Evolutionary conservation across 768 basidiomycete genomes (phyloP), one percentile per base, ranked within the genome.

Genomic region (Sutorius australiensis): DNA sequence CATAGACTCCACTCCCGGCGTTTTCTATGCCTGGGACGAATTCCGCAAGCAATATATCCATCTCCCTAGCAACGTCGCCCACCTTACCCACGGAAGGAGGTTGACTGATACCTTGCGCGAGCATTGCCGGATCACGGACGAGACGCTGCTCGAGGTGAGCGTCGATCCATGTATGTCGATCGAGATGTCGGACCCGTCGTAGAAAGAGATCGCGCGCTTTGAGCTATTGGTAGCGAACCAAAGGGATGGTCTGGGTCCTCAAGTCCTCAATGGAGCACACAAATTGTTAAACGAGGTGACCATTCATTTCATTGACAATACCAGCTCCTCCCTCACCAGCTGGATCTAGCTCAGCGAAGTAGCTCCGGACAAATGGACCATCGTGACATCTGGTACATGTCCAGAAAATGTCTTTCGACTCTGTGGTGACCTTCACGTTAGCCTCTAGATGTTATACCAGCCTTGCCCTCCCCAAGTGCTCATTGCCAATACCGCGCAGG

Each of bases 1-100:
- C 53, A 80, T 87, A 62, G 89, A 92, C 70, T 91, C 89, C 3
- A 92, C 90, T 5, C 88, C 88, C 1, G 92, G 90, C 5, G 86
- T 92, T n/a, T 58, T 82, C 46, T 78, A 78, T 54, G 86, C 89
- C 8, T 94, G 92, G 92, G 73, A 80, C 46, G 80, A 73, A 41
- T 93, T 90, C 64, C 75, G 78, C 37, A 73, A 70, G 38, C 78
- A 87, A 52, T 90, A 90, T 56, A 58, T 57, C 66, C 71, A 54
- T 65, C 74, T 61, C 73, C 84, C 78, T 1, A 77, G 79, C 57
- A 72, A 69, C 14, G 70, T 84, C 16, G 78, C 80, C 5, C 79
- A 84, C 58, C 73, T 78, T 8, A 82, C 86, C 0, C 92, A 93
- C 66, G 92, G 92, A 17, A 79, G 89, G 46, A 77, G 92, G 51